Evolutionary conservation across 2,329 filamentous ascomycete species (phyloP).

Genomic region (Tolypocladium inflatum): DNA sequence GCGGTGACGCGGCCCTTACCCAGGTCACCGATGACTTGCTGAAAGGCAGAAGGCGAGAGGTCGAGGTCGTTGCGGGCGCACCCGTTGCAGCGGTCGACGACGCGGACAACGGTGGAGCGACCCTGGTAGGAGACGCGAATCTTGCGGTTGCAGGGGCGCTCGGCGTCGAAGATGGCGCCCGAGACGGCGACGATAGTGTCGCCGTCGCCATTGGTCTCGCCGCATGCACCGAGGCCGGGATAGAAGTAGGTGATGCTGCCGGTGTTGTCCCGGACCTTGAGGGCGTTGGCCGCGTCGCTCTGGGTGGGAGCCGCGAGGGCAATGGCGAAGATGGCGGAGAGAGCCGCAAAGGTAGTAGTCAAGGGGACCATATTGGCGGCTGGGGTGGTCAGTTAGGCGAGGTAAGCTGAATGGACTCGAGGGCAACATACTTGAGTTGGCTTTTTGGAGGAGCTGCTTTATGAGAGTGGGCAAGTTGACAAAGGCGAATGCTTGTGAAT

Average conservation of each 20-base stretch:
- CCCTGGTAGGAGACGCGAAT: conserved; percentile 48
- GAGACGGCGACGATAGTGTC: conserved; percentile 60
- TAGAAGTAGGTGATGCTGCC: conserved; percentile 44
- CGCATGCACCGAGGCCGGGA: conserved; percentile 60
- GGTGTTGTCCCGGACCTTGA: not conserved
- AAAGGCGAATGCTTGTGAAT: too few relatives aligned
- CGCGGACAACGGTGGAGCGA: conserved; percentile 44
- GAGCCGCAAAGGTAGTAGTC: conserved; percentile 8
- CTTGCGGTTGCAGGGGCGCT: conserved; percentile 48
- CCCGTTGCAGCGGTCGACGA: conserved; percentile 57
- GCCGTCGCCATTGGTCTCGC: conserved; percentile 38
- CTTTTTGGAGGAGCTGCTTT: not conserved
- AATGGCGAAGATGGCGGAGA: conserved; percentile 9
- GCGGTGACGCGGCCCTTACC: conserved; percentile 12
- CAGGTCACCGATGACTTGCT: conserved; percentile 26
- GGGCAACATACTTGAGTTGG: not conserved
- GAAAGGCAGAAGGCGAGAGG: conserved; percentile 36
- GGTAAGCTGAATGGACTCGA: not conserved
- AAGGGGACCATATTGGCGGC: conserved; percentile 12
- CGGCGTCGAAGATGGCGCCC: conserved; percentile 55
- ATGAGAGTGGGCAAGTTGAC: not conserved
- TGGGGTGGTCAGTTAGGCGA: not conserved
- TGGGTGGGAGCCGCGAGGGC: not conserved
- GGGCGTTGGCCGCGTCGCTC: not conserved
- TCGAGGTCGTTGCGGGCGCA: conserved; percentile 39